These are phyloP conservation scores for Macrocybe gigantea DNA, from an alignment of 768 basidiomycete species.

Conservation along the genomic window DNA sequence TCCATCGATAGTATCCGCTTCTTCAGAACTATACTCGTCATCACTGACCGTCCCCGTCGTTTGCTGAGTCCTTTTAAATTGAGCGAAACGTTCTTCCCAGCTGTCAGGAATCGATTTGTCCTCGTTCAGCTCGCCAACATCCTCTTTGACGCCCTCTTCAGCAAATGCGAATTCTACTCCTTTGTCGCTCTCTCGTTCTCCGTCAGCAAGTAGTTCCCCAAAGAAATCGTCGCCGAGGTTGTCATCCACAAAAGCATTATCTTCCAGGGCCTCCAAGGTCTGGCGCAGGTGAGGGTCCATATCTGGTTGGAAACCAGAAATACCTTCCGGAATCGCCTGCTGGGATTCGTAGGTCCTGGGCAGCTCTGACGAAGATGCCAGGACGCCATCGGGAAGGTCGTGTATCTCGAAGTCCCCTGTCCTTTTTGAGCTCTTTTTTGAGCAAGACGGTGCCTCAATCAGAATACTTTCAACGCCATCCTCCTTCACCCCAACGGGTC, in stretches of 20 bases:
- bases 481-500: conserved; percentile 67
- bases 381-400: conserved; percentile 60
- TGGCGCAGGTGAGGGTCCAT: conserved; percentile 96
- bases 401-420: conserved; percentile 23
- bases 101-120: conserved; percentile 20
- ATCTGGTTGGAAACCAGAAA: conserved; percentile 88
- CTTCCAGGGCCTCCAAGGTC: conserved; percentile 88
- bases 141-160: conserved; percentile 39
- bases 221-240: conserved; percentile 74
- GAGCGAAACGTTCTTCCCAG: conserved; percentile 80
- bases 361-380: conserved; percentile 71
- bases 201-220: conserved; percentile 60
- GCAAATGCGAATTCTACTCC: conserved; percentile 61
- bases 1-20: conserved; percentile 74
- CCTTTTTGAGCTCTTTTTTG: conserved; percentile 27
- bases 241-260: conserved; percentile 90
- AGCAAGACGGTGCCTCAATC: conserved; percentile 61
- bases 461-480: conserved; percentile 79
- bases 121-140: conserved; percentile 18
- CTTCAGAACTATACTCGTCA: conserved; percentile 59
- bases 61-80: conserved; percentile 70
- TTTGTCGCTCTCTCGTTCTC: conserved; percentile 60
- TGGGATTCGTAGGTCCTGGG: conserved; percentile 72
- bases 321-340: conserved; percentile 73
- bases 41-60: conserved; percentile 32